phyloP scores from a whole-genome alignment of 768 basidiomycete species.

The Strobilomyces dryophilus region DNA sequence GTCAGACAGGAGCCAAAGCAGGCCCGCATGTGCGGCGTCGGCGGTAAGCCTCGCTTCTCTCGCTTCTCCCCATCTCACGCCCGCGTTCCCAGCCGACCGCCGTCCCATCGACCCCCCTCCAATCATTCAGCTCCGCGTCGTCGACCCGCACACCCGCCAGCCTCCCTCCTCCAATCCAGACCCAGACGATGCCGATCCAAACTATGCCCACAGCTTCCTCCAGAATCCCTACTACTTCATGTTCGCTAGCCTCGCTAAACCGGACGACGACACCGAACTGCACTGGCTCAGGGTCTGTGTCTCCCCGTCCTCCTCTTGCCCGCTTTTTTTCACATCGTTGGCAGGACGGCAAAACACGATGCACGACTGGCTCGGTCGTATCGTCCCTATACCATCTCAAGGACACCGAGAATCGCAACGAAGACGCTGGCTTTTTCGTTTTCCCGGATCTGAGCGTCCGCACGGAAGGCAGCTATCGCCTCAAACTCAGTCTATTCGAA shows the following conservation, averaged over 20 bases:
- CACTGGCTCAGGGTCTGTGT: conserved; percentile 73
- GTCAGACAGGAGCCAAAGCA: conserved; percentile 92
- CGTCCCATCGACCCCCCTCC: conserved; percentile 96
- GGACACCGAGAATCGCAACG: conserved; percentile 54
- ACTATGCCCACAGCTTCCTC: conserved; percentile 58
- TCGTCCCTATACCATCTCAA: conserved; percentile 90
- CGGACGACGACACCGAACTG: conserved; percentile 83
- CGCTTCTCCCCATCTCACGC: too few species aligned
- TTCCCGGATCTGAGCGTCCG: conserved; percentile 93
- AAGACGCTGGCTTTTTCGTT: conserved; percentile 91
- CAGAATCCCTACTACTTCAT: conserved; percentile 96
- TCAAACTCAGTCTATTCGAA: conserved; percentile 77
- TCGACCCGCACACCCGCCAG: conserved; percentile 52
- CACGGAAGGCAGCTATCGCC: conserved; percentile 83
- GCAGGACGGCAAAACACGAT: conserved; percentile 85
- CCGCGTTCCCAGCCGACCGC: conserved; percentile 67
- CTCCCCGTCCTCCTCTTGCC: not conserved
- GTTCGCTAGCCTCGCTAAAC: conserved; percentile 87
- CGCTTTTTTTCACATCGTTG: not conserved
- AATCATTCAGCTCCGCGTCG: conserved; percentile 89
- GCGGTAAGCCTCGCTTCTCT: too few species aligned
- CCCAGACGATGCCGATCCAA: conserved; percentile 32
- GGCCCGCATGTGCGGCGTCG: conserved; percentile 74
- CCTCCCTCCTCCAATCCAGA: conserved; percentile 26
- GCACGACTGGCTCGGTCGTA: conserved; percentile 88